phyloP scores from a whole-genome alignment of 257 asterid species.

The Perilla frutescens region DNA sequence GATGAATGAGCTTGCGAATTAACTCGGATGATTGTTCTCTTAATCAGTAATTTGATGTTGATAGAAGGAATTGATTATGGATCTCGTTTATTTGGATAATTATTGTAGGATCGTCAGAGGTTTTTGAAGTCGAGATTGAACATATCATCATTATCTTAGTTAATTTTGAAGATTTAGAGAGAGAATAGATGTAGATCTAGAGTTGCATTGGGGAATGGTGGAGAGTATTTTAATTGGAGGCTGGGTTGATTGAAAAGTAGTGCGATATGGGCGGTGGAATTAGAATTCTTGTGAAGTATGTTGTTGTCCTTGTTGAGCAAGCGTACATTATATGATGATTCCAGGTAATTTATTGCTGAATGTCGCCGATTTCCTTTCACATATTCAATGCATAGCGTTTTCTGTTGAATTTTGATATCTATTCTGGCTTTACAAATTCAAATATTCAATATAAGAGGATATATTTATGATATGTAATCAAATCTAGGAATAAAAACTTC shows the following conservation, averaged over 20 bases:
- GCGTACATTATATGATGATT: conserved; percentile 85
- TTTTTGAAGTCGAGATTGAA: neutral
- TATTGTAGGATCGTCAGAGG: neutral
- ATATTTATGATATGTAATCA: conserved; percentile 6
- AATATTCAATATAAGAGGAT: conserved; percentile 6
- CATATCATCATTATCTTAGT: no score
- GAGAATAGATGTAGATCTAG: conserved; percentile 30
- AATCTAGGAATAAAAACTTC: conserved; percentile 6
- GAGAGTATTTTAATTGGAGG: conserved; percentile 35
- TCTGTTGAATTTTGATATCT: conserved; percentile 2
- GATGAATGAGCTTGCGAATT: conserved; percentile 28
- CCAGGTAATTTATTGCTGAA: conserved; percentile 59
- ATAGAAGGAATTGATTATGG: conserved; percentile 19
- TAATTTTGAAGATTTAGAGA: conserved; percentile 17
- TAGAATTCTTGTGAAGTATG: conserved; percentile 65
- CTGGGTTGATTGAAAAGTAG: conserved; percentile 45
- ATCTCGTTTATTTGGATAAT: neutral
- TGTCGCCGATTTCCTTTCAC: neutral
- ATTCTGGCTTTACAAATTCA: conserved; percentile 7
- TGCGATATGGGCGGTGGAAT: conserved; percentile 74
- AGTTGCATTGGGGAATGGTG: conserved; percentile 39
- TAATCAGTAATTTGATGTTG: conserved; percentile 19
- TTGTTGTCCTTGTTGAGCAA: conserved; percentile 98
- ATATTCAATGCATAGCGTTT: neutral
- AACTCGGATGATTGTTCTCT: conserved; percentile 22